Evolutionary conservation across 2,329 filamentous ascomycete genomes (phyloP), one percentile per base, ranked within the genome.

Genomic region (Elsinoe ampelina): DNA sequence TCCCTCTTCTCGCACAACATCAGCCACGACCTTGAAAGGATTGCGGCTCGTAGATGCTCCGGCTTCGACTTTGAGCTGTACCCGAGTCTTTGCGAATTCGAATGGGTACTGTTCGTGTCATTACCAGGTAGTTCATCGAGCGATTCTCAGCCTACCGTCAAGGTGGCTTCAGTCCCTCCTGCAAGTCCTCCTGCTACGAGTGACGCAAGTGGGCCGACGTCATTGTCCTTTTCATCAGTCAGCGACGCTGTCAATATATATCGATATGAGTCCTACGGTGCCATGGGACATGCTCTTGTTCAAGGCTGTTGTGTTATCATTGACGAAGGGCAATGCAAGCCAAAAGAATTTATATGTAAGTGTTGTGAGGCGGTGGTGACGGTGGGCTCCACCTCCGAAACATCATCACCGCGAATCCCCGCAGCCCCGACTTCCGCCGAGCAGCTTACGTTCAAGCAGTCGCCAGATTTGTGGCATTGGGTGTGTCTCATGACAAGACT

Each of bases 41-140:
- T 85, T 85, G 39, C 72, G 71, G 0, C 78, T 75, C 7, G 74
- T 71, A 11, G 72, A 70, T 36, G 69, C 65, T 13, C 73, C 70
- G 59, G 70, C 71, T 57, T 75, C 69, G 39, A 70, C 67, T 30
- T 72, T 72, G n/a, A 84, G 71, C 61, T 85, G 81, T 2, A 81
- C 76, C 56, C 80, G 73, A 0, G 83, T 85, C 68, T 86, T 86
- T 55, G 82, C 81, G 62, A 84, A 86, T 64, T 86, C 83, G 62
- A 85, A 80, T 0, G 83, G 83, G 66, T 85, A 85, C 65, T 68
- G 17, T 50, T 13, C 48, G 20, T 4, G 30, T 17, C 17, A 26
- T 11, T 5, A 47, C 10, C 26, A 30, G 8, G 13, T 3, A 43
- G 13, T 35, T 7, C 15, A 11, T 43, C n/a, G 11, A 13, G 7